Conservation (phyloP, 495 filamentous ascomycete genomes). For the Penicillium coprophilum region DNA sequence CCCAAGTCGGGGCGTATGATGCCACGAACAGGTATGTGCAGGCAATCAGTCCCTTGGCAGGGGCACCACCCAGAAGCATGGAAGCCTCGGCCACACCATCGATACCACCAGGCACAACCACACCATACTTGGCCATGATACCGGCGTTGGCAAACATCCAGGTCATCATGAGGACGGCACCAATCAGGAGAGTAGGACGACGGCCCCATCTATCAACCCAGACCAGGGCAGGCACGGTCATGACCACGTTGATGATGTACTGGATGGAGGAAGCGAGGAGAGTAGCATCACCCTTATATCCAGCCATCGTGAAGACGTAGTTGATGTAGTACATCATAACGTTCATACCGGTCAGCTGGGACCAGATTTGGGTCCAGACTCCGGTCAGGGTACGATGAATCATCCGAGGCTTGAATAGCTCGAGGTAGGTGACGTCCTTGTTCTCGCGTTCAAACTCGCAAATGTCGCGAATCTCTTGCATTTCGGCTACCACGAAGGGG, state of each 20-base stretch:
- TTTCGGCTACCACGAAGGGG: constrained; percentile 62
- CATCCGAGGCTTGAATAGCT: constrained; percentile 69
- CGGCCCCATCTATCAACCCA: constrained; percentile 63
- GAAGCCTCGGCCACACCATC: constrained; percentile 34
- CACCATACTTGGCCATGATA: constrained; percentile 55
- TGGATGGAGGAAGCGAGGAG: constrained; percentile 68
- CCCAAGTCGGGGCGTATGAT: constrained; percentile 57
- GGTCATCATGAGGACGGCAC: constrained; percentile 64
- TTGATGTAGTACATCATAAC: constrained; percentile 64
- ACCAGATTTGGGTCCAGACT: constrained; percentile 79
- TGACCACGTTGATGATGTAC: constrained; percentile 60
- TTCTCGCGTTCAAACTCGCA: constrained; percentile 65
- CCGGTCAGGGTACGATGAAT: constrained; percentile 70
- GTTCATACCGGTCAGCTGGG: constrained; percentile 81
- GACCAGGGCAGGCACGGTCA: constrained; percentile 55
- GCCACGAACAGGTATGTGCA: constrained; percentile 67
- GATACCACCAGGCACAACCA: constrained; percentile 51
- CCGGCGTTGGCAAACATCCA: constrained; percentile 69
- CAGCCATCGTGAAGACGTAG: constrained; percentile 42
- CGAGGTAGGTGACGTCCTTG: constrained; percentile 62
- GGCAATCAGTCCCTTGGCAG: constrained; percentile 58
- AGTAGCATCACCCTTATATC: constrained; percentile 33
- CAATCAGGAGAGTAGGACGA: constrained; percentile 60
- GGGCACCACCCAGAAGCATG: constrained; percentile 36
- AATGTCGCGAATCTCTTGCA: constrained; percentile 67